Evolutionary conservation across 2,329 filamentous ascomycete genomes (phyloP), one percentile per base, ranked within the genome.

Genomic region (Cryphonectria japonica): DNA sequence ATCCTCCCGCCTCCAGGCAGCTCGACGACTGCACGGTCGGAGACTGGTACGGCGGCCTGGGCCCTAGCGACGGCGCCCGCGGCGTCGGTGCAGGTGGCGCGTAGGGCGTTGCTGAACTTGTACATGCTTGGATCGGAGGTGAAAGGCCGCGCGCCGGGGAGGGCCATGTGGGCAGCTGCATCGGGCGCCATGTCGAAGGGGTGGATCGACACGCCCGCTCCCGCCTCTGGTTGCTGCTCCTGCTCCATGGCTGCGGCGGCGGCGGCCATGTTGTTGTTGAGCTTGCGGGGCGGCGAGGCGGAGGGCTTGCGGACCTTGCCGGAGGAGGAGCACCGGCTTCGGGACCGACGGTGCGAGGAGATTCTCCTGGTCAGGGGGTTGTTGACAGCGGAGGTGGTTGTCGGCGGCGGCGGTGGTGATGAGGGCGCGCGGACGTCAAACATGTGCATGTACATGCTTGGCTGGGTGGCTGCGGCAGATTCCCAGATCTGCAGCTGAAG

Each of bases 401-500:
- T 39, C 50, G 6, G 43, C 19, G 39, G 26, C 4, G 66, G 41
- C n/a, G 66, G 57, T 3, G 61, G 13, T 22, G 54, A 57, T 1
- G 54, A 59, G n/a, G 75, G 74, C 5, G 72, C 61, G 34, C 74
- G 73, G 22, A 76, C 60, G 43, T 76, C 74, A 34, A 76, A 76
- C 60, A 76, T 41, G 57, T 76, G 75, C 71, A 76, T 75, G 22
- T 76, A 74, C 69, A 76, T 74, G 11, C 75, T 71, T 37, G 75
- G 75, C 16, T 66, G 61, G 32, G 70, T 34, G n/a, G 69, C 65
- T 13, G 72, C 70, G 0, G 73, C 68, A 5, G 72, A 73, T 11
- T 74, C 71, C 76, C 75, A 77, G 50, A 77, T 72, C 39, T 71
- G 67, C 19, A 76, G 70, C 39, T 74, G 75, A 11, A 77, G 69